Evolutionary conservation across 768 basidiomycete genomes (phyloP).

Genomic region (Lepiota subincarnata): DNA sequence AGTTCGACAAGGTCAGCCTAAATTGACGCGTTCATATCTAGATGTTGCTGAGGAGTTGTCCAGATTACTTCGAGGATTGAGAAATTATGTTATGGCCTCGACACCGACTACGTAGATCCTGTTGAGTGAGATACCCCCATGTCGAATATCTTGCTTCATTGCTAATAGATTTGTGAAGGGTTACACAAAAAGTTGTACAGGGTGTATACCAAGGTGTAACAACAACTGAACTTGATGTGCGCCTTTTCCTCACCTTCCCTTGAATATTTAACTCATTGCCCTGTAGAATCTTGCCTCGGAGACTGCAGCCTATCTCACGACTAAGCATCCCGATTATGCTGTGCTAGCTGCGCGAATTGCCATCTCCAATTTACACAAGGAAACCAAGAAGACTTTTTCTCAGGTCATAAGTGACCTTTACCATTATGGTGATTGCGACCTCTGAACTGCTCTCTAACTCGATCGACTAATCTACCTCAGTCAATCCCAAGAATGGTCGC

Average conservation of each 20-base stretch:
- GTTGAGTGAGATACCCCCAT: slow-evolving; percentile 61
- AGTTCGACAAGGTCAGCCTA: slow-evolving; percentile 80
- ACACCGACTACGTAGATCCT: slow-evolving; percentile 87
- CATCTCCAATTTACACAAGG: slow-evolving; percentile 98
- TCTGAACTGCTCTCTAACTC: neutral
- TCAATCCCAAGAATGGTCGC: slow-evolving; percentile 92
- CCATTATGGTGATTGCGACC: slow-evolving; percentile 59
- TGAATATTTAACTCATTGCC: neutral
- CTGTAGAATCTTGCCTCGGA: slow-evolving; percentile 92
- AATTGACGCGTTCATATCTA: slow-evolving; percentile 13
- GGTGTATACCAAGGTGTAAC: slow-evolving; percentile 96
- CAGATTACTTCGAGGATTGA: slow-evolving; percentile 85
- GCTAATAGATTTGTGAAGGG: slow-evolving; percentile 38
- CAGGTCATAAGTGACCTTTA: slow-evolving; percentile 90
- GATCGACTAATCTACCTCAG: slow-evolving; percentile 31
- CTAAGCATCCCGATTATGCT: slow-evolving; percentile 96
- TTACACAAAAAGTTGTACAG: slow-evolving; percentile 87
- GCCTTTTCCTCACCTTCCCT: slow-evolving; percentile 22
- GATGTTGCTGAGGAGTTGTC: slow-evolving; percentile 15
- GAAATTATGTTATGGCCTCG: slow-evolving; percentile 95
- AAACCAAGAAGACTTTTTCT: slow-evolving; percentile 97
- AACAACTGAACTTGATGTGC: slow-evolving; percentile 93
- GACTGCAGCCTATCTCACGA: slow-evolving; percentile 96
- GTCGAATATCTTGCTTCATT: slow-evolving; percentile 1
- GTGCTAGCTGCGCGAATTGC: slow-evolving; percentile 98